A percentile compares a stretch with the other conserved stretches of the same genome.
phyloP scores from a whole-genome alignment of 2,329 filamentous ascomycete genomes.

The Fusarium coicis region DNA sequence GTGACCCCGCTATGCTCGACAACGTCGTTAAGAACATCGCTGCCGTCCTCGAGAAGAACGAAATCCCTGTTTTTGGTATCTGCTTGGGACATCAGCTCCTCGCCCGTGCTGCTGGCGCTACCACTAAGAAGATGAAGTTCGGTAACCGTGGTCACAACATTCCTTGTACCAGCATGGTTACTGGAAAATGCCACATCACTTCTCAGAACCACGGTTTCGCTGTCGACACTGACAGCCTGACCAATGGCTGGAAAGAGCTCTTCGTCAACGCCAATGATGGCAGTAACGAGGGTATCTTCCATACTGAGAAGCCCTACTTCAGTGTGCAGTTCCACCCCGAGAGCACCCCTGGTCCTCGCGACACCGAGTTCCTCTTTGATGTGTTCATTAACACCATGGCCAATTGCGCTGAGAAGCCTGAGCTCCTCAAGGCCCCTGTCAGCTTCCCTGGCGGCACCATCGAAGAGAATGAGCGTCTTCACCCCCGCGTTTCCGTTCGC shows the following conservation, averaged over 20 bases:
- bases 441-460: conserved; percentile 86
- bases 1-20: conserved; percentile 89
- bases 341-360: conserved; percentile 92
- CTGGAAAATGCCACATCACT: conserved; percentile 97
- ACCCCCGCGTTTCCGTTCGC: conserved; percentile 86
- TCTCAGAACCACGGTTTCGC: conserved; percentile 99
- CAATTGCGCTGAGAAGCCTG: conserved; percentile 73
- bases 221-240: conserved; percentile 82
- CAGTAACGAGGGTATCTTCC: conserved; percentile 97
- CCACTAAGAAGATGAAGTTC: conserved; percentile 97
- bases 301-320: conserved; percentile 88
- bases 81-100: conserved; percentile 95
- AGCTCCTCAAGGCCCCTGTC: conserved; percentile 77
- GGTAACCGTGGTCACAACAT: conserved; percentile 99
- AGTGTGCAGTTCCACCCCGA: conserved; percentile 99
- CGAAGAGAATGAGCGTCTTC: conserved; percentile 79
- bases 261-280: conserved; percentile 99
- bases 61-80: conserved; percentile 93
- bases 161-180: conserved; percentile 94
- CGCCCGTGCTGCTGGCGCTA: conserved; percentile 85
- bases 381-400: conserved; percentile 91
- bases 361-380: conserved; percentile 97
- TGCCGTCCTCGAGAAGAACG: conserved; percentile 78
- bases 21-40: conserved; percentile 83
- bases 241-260: conserved; percentile 87